Conservation (phyloP, 345 rosid genomes). For the Pugionium cornutum region DNA sequence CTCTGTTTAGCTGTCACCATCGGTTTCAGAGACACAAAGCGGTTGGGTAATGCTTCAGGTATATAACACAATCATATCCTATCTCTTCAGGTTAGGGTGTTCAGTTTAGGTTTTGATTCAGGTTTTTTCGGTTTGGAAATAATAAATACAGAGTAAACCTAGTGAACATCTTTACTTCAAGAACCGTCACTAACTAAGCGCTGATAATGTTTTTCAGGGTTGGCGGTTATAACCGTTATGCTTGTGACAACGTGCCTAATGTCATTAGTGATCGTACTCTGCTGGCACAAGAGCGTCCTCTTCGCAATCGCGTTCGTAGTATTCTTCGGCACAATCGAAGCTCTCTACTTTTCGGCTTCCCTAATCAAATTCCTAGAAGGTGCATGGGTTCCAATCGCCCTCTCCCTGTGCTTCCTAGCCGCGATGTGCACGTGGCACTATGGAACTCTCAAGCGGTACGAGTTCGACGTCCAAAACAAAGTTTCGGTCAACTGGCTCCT, state of each 20-base stretch:
- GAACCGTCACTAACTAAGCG: neutral
- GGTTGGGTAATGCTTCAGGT: slow-evolving; percentile 94
- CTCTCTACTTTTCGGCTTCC: slow-evolving; percentile 93
- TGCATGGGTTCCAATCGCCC: slow-evolving; percentile 97
- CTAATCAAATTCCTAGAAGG: slow-evolving; percentile 93
- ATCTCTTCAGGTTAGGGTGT: neutral
- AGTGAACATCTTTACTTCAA: too few species aligned
- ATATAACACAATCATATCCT: slow-evolving; percentile 25
- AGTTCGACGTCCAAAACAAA: slow-evolving; percentile 91
- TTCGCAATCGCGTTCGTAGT: slow-evolving; percentile 67
- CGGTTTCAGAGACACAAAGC: slow-evolving; percentile 79
- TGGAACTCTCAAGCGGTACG: slow-evolving; percentile 78
- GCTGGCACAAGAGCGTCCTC: slow-evolving; percentile 83
- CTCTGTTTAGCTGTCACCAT: slow-evolving; percentile 88
- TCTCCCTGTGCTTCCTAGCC: slow-evolving; percentile 68
- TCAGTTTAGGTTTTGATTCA: neutral
- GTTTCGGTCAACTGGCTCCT: slow-evolving; percentile 91
- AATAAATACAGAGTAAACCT: too few species aligned
- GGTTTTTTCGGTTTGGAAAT: too few species aligned
- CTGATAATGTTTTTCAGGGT: slow-evolving; percentile 48
- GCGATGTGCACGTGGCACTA: slow-evolving; percentile 93
- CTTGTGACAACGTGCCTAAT: slow-evolving; percentile 93
- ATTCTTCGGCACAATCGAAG: slow-evolving; percentile 84
- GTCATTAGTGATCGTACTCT: slow-evolving; percentile 89
- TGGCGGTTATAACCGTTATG: slow-evolving; percentile 99